Evolutionary conservation across 208 protist genomes (phyloP), one percentile per base, ranked within the genome.

Genomic region (Leishmania arabica): DNA sequence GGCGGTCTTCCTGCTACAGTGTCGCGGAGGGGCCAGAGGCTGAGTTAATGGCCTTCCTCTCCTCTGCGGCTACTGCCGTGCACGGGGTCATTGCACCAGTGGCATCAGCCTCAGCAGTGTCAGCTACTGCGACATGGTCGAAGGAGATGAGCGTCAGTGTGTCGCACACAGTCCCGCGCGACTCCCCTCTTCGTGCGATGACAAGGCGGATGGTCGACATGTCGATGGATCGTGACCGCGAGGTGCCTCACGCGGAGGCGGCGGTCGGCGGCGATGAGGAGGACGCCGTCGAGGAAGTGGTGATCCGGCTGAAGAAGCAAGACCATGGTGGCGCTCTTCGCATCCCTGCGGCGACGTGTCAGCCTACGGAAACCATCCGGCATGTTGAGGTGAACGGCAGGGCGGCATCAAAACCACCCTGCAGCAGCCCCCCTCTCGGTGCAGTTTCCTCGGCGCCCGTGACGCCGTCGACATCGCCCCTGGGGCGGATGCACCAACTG

Each of bases 271-370:
- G 45, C 37, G 69, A 34, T 24, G 27, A 73, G 37, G 45, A n/a
- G n/a, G 69, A 34, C 45, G 69, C 21, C 24, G 42, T 73, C 69
- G 69, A 73, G 27, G 69, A 73, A 53, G 69, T 73, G 69, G 69
- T 73, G 45, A 73, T 73, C 0, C 69, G n/a, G 27, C 45, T 31
- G 42, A n/a, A 53, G 45, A 37, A 53, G n/a, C 69, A 53, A 19
- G 42, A 31, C 11, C 40, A 17, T 7, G 3, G 40, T 45, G 40
- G 27, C 34, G 4, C 66, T 13, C 40, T 11, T 72, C 66, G 5
- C 66, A 72, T 51, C 42, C 66, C 40, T 5, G 21, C 66, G 27
- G 45, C 69, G 3, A 31, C 45, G 45, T 53, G 62, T 68, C 31
- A 34, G 31, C 15, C 27, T 31, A 40, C 31, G 31, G 68, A 31